Base-by-base conservation (phyloP, 2,329 filamentous ascomycete species). In the Aspergillus sp. region DNA sequence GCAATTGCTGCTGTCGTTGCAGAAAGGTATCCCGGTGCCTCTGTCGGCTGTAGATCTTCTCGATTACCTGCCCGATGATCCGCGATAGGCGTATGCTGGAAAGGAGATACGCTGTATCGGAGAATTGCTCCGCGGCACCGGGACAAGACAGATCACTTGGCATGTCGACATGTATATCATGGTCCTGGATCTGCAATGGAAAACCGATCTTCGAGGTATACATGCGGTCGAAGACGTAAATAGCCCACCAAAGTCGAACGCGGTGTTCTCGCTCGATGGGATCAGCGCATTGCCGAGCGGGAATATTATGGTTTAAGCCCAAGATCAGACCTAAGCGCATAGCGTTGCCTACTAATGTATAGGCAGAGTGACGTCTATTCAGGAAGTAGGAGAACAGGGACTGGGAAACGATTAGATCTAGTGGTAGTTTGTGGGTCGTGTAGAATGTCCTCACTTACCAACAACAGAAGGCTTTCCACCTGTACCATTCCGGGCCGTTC, bases 131-230 rank as follows among this genome's bases (percentile, higher is more conserved):
- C 4, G 52, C 53, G 1, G 64, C 58, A 14, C 52, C 50, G 13
- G 61, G 56, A 1, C 60, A 52, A 8, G 45, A 40, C 1, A 60
- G 51, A 3, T 56, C 54, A 1, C 66, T 65, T 4, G 68, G 69
- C 42, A 68, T 49, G 9, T 68, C 63, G 20, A 66, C 62, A 33
- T 67, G 60, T 11, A 73, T 77, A 22, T 77, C 76, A 7, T 74
- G 67, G 33, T 79, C 76, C 4, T 68, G 67, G 9, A 80, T 71
- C 13, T 74, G 73, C 0, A 74, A 64, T 0, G 78, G 75, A 43
- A 77, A 74, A 0, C 77, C 75, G 1, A 77, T 63, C 44, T 76
- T 75, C 0, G 74, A 73, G 1, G 73, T 72, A 62, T 69, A 77
- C 60, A 79, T 71, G 1, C 76, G 68, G 40, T 69, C 66, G 20